Evolutionary conservation across 1,139 yeast species (phyloP).

Genomic region (Blastobotrys buckinghamii): DNA sequence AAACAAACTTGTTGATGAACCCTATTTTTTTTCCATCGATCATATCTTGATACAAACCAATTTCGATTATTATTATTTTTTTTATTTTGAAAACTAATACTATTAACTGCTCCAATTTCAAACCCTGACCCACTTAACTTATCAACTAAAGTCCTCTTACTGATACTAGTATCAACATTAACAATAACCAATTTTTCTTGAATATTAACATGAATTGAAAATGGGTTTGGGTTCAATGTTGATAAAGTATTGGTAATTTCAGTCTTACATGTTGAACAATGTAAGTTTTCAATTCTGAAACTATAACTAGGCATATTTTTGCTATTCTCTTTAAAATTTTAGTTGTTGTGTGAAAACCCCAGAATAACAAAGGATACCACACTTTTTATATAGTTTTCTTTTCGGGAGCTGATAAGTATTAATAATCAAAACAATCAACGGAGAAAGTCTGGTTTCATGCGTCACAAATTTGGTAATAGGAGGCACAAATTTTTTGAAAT

Average conservation of each 20-base stretch:
- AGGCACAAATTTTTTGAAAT: too few relatives aligned
- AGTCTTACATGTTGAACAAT: slow-evolving; percentile 46
- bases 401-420: too few relatives aligned
- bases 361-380: too few relatives aligned
- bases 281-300: slow-evolving; percentile 41
- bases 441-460: too few relatives aligned
- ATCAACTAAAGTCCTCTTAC: slow-evolving; percentile 17
- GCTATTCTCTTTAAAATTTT: not conserved
- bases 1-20: slow-evolving; percentile 19
- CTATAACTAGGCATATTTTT: slow-evolving; percentile 19
- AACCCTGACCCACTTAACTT: slow-evolving; percentile 29
- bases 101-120: slow-evolving; percentile 24
- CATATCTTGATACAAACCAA: slow-evolving; percentile 12
- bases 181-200: slow-evolving; percentile 28
- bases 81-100: slow-evolving; percentile 2
- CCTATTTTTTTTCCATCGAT: slow-evolving; percentile 10
- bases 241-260: slow-evolving; percentile 32
- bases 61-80: slow-evolving; percentile 5
- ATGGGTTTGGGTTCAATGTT: slow-evolving; percentile 11
- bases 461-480: too few relatives aligned
- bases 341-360: not conserved
- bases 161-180: slow-evolving; percentile 15
- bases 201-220: slow-evolving; percentile 28
- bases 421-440: too few relatives aligned
- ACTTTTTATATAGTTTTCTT: too few relatives aligned